These are phyloP conservation scores for Helminthosporium solani DNA, from an alignment of 2,329 filamentous ascomycete species.

Conservation along the genomic window DNA sequence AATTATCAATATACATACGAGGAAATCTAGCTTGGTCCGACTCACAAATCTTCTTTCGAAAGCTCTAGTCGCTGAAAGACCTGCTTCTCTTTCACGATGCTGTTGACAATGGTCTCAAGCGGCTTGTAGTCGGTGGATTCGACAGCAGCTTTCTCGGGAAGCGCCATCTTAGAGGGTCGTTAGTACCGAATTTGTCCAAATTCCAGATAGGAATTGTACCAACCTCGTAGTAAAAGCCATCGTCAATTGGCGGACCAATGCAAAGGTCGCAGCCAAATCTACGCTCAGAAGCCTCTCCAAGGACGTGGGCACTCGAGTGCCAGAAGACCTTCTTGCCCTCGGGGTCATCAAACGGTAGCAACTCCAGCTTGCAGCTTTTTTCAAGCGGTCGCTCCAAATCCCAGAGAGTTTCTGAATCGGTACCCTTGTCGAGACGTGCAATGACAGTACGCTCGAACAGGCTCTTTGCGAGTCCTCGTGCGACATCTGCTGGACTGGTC, in stretches of 20 bases:
- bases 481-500: slow-evolving; percentile 80
- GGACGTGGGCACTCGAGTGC: slow-evolving; percentile 92
- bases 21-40: not conserved
- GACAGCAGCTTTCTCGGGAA: slow-evolving; percentile 69
- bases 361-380: slow-evolving; percentile 78
- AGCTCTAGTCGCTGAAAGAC: slow-evolving; percentile 86
- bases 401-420: slow-evolving; percentile 76
- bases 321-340: slow-evolving; percentile 94
- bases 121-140: slow-evolving; percentile 78
- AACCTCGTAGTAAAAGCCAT: slow-evolving; percentile 90
- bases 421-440: slow-evolving; percentile 75
- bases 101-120: slow-evolving; percentile 75
- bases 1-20: not conserved
- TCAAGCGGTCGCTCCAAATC: slow-evolving; percentile 90
- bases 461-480: slow-evolving; percentile 79
- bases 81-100: slow-evolving; percentile 95
- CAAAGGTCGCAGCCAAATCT: slow-evolving; percentile 89
- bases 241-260: slow-evolving; percentile 87
- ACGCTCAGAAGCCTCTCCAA: slow-evolving; percentile 92
- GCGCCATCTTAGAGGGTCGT: slow-evolving; percentile 62
- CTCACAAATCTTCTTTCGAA: slow-evolving; percentile 76
- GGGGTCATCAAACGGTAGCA: slow-evolving; percentile 75
- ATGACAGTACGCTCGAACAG: slow-evolving; percentile 84
- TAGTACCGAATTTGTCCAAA: slow-evolving; percentile 1
- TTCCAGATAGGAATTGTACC: not conserved